Evolutionary conservation across 345 rosid species (phyloP).

Genomic region (Eucalyptus curtisii): DNA sequence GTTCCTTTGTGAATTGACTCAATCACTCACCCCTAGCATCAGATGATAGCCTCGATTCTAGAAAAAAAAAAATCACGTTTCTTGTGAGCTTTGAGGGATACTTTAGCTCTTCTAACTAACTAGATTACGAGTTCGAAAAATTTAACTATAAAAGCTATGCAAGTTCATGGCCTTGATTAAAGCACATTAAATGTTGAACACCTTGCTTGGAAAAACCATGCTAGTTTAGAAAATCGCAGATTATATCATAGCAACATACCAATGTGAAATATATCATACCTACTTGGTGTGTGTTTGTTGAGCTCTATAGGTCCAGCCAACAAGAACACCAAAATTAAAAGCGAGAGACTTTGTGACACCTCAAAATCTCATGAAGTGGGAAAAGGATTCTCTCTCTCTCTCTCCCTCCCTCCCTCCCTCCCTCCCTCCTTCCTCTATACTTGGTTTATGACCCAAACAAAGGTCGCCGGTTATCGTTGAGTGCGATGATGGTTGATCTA

Average conservation of each 20-base stretch:
- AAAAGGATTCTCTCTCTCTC: background rate
- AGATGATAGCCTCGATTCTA: background rate
- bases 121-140: background rate
- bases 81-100: background rate
- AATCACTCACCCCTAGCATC: accelerated
- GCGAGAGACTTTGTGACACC: background rate
- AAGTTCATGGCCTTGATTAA: background rate
- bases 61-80: background rate
- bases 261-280: no score
- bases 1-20: background rate
- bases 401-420: background rate
- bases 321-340: no score
- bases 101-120: background rate
- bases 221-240: background rate
- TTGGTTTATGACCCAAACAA: background rate
- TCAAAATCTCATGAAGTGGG: background rate
- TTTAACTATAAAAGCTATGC: background rate
- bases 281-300: no score
- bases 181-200: background rate
- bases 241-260: no score
- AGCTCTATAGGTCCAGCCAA: background rate
- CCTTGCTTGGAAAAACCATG: background rate
- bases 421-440: background rate
- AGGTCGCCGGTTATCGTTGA: background rate
- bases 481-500: background rate